Evolutionary conservation across 306 rosid genomes (phyloP), one percentile per base, ranked within the genome.

Genomic region (Dalbergia oliveri): DNA sequence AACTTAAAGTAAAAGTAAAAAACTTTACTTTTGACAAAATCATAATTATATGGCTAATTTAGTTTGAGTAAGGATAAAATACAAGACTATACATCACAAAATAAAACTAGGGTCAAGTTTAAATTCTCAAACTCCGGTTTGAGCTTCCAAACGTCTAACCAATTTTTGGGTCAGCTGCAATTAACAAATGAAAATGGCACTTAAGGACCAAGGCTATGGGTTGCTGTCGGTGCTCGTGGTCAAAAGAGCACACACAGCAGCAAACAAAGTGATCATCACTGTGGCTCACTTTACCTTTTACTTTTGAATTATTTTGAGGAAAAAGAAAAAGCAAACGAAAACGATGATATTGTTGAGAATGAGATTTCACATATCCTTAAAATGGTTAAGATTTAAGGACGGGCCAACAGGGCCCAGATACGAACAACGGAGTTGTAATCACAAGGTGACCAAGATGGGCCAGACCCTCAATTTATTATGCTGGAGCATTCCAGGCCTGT

Each of bases 221-320:
- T 44, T 77, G 12, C 19, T 73, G 85, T 81, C 59, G 72, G 77
- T 73, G 79, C 54, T 73, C 5, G 23, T 21, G 14, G 50, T 41
- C 66, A 63, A 63, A 63, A 51, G 1, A 45, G 23, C 63, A 18
- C 70, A 15, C 53, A 18, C 70, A 26, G 5, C 70, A 26, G 5
- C 47, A 65, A 19, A 47, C 1, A 65, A 11, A 33, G 14, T 63
- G 4, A 23, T 43, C 5, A 61, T 26, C 8, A 59, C 15, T 34
- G 76, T 15, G 53, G 43, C 72, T 35, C 21, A 12, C 73, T 72
- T 70, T 50, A 26, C 15, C 37, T 66, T 50, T 35, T 37, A 21
- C 10, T 54, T 77, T 53, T 50, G 15, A 65, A 21, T 61, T 62
- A 13, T 70, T 49, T 54, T 54, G 21, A 16, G 60, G 23, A n/a